Percentiles rank a stretch among this genome's conserved stretches.
Evolutionary conservation across 148 eudicot species (phyloP).

Genomic region (Vaccinium vitisidaea): DNA sequence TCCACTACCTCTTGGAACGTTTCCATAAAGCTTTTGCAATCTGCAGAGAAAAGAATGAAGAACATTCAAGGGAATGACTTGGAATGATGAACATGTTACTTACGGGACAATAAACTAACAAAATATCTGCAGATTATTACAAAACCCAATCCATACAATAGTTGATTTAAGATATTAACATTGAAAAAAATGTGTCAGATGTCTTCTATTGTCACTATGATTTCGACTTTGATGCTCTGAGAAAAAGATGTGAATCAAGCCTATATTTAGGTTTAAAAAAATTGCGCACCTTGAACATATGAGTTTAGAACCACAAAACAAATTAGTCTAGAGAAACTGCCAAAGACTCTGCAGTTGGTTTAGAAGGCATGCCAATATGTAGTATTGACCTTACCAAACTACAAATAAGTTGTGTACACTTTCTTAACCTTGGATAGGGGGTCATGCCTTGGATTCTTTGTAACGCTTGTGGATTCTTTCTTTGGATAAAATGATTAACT

Average conservation of each 20-base stretch:
- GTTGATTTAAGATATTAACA: neutral
- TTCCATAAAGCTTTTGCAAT: conserved; percentile 76
- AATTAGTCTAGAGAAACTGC: neutral
- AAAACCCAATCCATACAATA: neutral
- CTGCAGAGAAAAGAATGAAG: conserved; percentile 31
- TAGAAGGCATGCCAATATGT: neutral
- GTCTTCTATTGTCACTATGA: neutral
- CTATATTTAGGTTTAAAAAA: neutral
- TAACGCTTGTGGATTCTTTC: no score
- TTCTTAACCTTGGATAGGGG: neutral
- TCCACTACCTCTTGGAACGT: conserved; percentile 72
- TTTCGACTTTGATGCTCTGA: neutral
- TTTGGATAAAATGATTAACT: no score
- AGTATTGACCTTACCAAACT: neutral
- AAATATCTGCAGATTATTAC: neutral
- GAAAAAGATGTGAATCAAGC: neutral
- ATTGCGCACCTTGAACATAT: neutral
- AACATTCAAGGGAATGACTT: neutral
- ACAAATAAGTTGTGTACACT: neutral
- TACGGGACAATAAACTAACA: neutral
- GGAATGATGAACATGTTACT: neutral
- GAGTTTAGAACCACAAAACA: neutral
- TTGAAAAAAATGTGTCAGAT: neutral
- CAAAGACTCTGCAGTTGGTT: neutral
- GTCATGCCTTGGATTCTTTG: no score